Evolutionary conservation across 176 grass and related monocot genomes (phyloP).

Genomic region (Carex scoparia): DNA sequence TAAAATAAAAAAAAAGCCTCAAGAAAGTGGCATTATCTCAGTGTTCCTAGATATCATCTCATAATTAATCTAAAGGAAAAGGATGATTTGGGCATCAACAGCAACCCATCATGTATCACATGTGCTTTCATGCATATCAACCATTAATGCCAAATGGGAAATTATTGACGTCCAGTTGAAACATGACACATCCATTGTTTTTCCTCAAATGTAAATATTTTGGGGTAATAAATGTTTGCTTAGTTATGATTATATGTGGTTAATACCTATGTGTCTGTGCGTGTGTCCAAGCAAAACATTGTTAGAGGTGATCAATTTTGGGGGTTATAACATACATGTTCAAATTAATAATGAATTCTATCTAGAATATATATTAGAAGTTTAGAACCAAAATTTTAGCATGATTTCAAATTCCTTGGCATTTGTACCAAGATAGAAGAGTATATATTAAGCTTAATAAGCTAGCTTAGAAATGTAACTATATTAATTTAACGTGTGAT

Average conservation of each 20-base stretch:
- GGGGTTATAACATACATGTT: not conserved
- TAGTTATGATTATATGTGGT: no score
- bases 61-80: not conserved
- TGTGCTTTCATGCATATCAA: not conserved
- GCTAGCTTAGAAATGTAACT: not conserved
- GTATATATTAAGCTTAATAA: no score
- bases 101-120: constrained; percentile 5
- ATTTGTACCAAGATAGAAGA: no score
- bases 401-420: no score
- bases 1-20: not conserved
- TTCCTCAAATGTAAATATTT: not conserved
- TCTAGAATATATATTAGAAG: no score
- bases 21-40: not conserved
- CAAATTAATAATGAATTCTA: no score
- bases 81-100: not conserved
- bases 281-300: not conserved
- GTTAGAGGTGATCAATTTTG: not conserved
- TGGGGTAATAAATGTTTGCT: no score
- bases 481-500: not conserved
- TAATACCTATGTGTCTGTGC: no score
- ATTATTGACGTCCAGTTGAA: not conserved
- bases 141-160: not conserved
- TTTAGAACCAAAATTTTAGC: no score
- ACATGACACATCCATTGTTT: not conserved
- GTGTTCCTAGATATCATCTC: not conserved